A percentile compares a stretch with the other conserved stretches of the same genome.
These are phyloP conservation scores for Suillus ampliporus DNA, from an alignment of 768 basidiomycete genomes.

Conservation along the genomic window DNA sequence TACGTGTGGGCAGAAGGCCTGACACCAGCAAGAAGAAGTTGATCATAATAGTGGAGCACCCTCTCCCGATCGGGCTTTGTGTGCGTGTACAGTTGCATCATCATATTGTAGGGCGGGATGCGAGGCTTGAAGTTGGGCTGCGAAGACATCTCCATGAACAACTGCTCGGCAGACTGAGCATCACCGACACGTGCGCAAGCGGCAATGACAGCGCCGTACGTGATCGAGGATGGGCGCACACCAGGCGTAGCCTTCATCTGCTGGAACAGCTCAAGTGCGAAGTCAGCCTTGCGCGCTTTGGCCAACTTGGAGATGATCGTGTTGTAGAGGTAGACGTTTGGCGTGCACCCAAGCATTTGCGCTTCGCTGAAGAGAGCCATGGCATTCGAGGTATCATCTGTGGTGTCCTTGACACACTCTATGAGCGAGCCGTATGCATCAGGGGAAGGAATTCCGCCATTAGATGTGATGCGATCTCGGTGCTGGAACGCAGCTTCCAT, in stretches of 20 bases:
- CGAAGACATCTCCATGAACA: constrained; percentile 86
- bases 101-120: constrained; percentile 96
- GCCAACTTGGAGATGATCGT: constrained; percentile 96
- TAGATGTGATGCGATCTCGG: constrained; percentile 75
- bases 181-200: constrained; percentile 96
- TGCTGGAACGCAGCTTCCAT: constrained; percentile 83
- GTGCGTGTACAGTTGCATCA: constrained; percentile 96
- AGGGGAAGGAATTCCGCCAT: constrained; percentile 78
- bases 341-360: constrained; percentile 65
- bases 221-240: constrained; percentile 79
- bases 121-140: constrained; percentile 81
- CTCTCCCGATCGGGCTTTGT: constrained; percentile 87
- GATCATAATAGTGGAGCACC: constrained; percentile 76
- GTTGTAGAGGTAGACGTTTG: constrained; percentile 93
- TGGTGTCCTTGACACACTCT: constrained; percentile 87
- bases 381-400: constrained; percentile 92
- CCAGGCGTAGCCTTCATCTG: constrained; percentile 72
- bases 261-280: constrained; percentile 85
- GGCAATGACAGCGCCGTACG: constrained; percentile 92
- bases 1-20: constrained; percentile 90
- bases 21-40: constrained; percentile 64
- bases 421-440: constrained; percentile 95
- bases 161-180: constrained; percentile 72
- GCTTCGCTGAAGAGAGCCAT: constrained; percentile 85
- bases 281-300: constrained; percentile 92